Evolutionary conservation across 805 yeast species (phyloP), one percentile per base, ranked within the genome.

Genomic region (Cyberlindnera nakhonratchasimensis): DNA sequence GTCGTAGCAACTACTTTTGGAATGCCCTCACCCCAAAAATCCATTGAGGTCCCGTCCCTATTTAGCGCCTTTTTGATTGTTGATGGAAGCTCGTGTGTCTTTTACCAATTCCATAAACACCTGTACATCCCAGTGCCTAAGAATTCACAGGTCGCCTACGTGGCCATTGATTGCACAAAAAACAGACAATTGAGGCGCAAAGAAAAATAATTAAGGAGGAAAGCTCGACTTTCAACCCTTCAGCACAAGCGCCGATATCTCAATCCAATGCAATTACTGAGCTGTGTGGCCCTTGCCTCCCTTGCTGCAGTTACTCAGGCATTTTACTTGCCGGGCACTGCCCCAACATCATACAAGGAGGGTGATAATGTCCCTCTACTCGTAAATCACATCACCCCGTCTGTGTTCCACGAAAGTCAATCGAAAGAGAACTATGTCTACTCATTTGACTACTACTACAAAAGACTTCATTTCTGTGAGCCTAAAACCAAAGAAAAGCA

Each of bases 251-350:
- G n/a, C n/a, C n/a, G n/a, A n/a, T n/a, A 10, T n/a, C 5, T n/a
- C 18, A n/a, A 6, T 10, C 19, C 16, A 12, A 43, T 43, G 52
- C 29, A 33, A 18, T 22, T 26, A 13, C 29, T 19, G 17, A 34
- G 29, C 23, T 5, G 31, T 21, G 30, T 44, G 21, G 28, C 44
- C 4, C 14, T 45, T 10, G 33, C 47, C 21, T 43, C 50, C 11
- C 11, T 46, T 12, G 25, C 36, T 4, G 37, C 42, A 8, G 33
- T 39, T 8, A 30, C 53, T 5, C 47, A 50, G 31, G 95, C 82
- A 2, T 91, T 93, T 66, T 91, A 93, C 60, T 70, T 93, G 42
- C 98, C 98, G 0, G 98, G 98, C 8, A 93, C 89, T 19, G 96
- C 98, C 0, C 98, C 99, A 16, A 86, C 95, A 1, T 83, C 91